Evolutionary conservation across 2,329 filamentous ascomycete species (phyloP), one percentile per base, ranked within the genome.

Genomic region (Fusarium decemcellulare): DNA sequence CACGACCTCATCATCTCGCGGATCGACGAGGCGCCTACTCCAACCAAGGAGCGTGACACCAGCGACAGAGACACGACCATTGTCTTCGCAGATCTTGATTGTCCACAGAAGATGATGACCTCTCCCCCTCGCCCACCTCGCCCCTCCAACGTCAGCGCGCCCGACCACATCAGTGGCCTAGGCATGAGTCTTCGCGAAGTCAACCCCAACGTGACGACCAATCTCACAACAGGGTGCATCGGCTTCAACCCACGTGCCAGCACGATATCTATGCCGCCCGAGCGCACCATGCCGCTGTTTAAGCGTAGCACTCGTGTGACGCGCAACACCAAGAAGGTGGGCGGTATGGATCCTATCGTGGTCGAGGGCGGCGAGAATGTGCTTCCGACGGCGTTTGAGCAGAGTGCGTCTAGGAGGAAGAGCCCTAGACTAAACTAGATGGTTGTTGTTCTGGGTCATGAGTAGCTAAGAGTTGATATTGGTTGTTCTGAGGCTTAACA

Each of bases 121-220:
- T 76, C 78, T 10, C 78, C 76, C 16, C 61, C 65, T 10, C 79
- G 80, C n/a, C 72, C 77, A 18, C 76, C 72, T 43, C 79, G 80
- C 8, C 63, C 70, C 50, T 76, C 75, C 29, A 76, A 55, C 53
- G 67, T 63, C 46, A 74, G 73, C 62, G 66, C 64, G 34, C 58
- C 68, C 16, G 77, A 79, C 8, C 68, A 72, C n/a, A 71, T 67
- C 27, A 77, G 72, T 67, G 76, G 78, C 30, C 42, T 72, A 4
- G 79, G 78, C 63, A 81, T 78, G 77, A 87, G 85, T 67, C 81
- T 89, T 48, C 84, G 87, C 42, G 87, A 89, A 74, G 82, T 89
- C 37, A 85, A 88, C 74, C 86, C 86, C 36, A 86, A 86, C 69
- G 76, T 85, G 29, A 81, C 82, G 62, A 71, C 74, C n/a, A 84